Conservation (phyloP, 257 asterid species). For the Echites panduratus region DNA sequence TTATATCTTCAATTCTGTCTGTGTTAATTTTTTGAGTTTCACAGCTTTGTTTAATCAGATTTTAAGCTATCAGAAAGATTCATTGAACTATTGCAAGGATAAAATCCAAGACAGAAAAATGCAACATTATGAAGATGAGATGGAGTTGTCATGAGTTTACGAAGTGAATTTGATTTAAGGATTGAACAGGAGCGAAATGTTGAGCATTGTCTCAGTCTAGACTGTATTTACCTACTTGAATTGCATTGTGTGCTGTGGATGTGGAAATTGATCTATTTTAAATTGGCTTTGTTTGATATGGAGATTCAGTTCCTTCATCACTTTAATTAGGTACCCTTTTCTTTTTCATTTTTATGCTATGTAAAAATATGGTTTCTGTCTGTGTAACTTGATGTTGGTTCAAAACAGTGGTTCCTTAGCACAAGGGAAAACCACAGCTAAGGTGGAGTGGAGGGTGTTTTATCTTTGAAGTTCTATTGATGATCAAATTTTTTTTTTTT, state of each 20-base stretch:
- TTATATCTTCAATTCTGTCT: no score
- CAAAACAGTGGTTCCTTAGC: not conserved
- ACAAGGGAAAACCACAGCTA: not conserved
- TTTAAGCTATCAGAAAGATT: not conserved
- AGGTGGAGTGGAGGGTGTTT: not conserved
- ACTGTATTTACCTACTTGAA: not conserved
- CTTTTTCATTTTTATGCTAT: not conserved
- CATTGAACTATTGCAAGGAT: not conserved
- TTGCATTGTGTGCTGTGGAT: not conserved
- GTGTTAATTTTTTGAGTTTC: not conserved
- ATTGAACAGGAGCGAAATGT: not conserved
- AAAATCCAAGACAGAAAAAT: not conserved
- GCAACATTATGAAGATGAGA: not conserved
- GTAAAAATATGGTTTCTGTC: not conserved
- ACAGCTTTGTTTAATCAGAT: not conserved
- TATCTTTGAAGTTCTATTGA: not conserved
- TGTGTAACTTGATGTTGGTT: not conserved
- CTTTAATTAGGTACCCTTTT: not conserved
- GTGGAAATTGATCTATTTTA: not conserved
- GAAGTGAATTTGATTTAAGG: not conserved
- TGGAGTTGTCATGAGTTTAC: not conserved
- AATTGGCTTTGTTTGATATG: not conserved
- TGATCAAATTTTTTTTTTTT: no score
- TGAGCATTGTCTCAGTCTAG: not conserved
- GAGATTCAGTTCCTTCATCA: not conserved